Percentiles rank a stretch among this genome's conserved stretches.
These are phyloP conservation scores for Neophaeococcomyces aloes DNA, from an alignment of 2,329 filamentous ascomycete genomes.

Conservation along the genomic window DNA sequence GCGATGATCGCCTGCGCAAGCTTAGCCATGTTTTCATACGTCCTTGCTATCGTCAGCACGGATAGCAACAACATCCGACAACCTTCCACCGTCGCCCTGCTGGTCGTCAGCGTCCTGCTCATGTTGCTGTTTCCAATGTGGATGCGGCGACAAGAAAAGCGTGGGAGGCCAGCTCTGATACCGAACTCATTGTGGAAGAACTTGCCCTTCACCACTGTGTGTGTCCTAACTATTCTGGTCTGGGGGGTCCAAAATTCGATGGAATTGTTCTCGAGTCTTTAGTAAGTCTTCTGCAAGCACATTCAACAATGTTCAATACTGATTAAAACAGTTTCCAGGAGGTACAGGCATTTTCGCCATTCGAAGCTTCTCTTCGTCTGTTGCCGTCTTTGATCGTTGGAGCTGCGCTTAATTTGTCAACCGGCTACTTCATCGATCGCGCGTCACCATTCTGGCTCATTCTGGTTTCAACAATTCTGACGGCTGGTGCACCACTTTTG, in stretches of 20 bases:
- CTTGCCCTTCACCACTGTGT: slow-evolving; percentile 45
- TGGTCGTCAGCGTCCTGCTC: slow-evolving; percentile 34
- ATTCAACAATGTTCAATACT: slow-evolving; percentile 2
- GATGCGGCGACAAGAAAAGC: slow-evolving; percentile 41
- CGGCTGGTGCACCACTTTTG: slow-evolving; percentile 39
- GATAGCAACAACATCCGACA: slow-evolving; percentile 31
- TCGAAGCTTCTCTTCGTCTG: slow-evolving; percentile 37
- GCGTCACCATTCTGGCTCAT: slow-evolving; percentile 34
- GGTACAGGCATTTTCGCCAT: slow-evolving; percentile 35
- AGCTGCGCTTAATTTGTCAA: slow-evolving; percentile 33
- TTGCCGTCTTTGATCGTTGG: slow-evolving; percentile 30
- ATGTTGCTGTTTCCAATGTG: slow-evolving; percentile 45
- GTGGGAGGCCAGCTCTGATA: slow-evolving; percentile 44
- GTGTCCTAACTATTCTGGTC: slow-evolving; percentile 39
- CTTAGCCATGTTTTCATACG: slow-evolving; percentile 42
- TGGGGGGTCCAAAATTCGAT: slow-evolving; percentile 38
- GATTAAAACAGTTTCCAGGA: slow-evolving; percentile 32
- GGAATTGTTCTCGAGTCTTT: slow-evolving; percentile 41
- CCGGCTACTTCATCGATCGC: slow-evolving; percentile 38
- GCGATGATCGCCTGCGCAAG: slow-evolving; percentile 37
- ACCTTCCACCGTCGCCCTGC: slow-evolving; percentile 35
- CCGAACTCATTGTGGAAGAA: slow-evolving; percentile 55
- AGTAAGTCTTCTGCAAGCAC: slow-evolving; percentile 29
- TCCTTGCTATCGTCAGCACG: slow-evolving; percentile 27
- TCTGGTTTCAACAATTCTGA: slow-evolving; percentile 32